Evolutionary conservation across 139 green algal species (phyloP).

Genomic region (Haematococcus lacustris): DNA sequence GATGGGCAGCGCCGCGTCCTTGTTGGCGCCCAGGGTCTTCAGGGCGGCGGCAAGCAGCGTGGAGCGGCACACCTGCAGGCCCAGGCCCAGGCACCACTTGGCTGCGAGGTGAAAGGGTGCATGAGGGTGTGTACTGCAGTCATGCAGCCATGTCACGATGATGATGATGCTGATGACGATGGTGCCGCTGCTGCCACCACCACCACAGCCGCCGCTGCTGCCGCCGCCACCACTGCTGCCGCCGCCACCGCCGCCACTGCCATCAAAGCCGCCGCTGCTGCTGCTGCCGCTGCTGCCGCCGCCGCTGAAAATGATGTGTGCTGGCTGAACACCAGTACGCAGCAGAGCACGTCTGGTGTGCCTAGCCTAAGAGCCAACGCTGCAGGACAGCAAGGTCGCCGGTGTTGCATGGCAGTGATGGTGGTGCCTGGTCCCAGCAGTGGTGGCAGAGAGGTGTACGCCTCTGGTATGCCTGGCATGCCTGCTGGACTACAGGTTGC

Average conservation of each 20-base stretch:
- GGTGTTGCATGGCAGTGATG: background rate
- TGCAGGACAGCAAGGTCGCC: background rate
- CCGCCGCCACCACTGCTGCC: no score
- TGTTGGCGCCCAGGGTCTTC: conserved; percentile 93
- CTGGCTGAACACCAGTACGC: background rate
- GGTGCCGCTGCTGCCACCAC: no score
- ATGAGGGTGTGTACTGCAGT: background rate
- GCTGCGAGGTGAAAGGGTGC: no score
- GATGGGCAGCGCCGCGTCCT: conserved; percentile 83
- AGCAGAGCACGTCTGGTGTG: background rate
- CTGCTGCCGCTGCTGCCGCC: no score
- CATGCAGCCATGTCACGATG: background rate
- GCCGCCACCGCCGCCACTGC: no score
- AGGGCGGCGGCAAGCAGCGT: conserved; percentile 64
- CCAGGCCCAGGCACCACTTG: background rate
- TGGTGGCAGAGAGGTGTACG: background rate
- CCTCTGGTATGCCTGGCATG: background rate
- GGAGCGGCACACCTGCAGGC: conserved; percentile 46
- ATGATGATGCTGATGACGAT: background rate
- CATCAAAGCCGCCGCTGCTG: no score
- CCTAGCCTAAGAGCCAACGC: background rate
- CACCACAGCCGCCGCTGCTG: no score
- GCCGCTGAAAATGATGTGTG: background rate
- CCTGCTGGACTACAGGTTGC: background rate
- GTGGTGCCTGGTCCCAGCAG: background rate